Percentiles rank a stretch among this genome's conserved stretches.
phyloP scores from a whole-genome alignment of 805 yeast genomes.

The Candida alai region DNA sequence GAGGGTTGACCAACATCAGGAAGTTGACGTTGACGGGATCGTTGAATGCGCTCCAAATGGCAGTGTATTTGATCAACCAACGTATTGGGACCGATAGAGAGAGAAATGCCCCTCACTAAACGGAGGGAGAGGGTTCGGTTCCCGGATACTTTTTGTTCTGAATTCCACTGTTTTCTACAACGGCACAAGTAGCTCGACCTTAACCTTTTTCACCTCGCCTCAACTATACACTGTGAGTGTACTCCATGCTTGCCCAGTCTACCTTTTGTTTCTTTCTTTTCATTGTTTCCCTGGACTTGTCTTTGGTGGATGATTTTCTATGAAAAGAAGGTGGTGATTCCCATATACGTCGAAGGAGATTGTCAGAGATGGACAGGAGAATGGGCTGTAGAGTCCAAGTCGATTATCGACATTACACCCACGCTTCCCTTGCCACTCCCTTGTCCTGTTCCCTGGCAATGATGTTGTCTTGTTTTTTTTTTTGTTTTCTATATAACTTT shows the following conservation, averaged over 20 bases:
- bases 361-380: no score
- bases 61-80: slow-evolving; percentile 67
- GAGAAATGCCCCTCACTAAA: slow-evolving; percentile 29
- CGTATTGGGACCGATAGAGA: slow-evolving; percentile 65
- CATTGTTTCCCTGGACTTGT: no score
- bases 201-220: no score
- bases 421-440: no score
- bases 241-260: neutral
- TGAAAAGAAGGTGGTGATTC: no score
- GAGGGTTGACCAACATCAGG: slow-evolving; percentile 44
- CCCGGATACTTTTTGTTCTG: no score
- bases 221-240: neutral
- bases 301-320: no score
- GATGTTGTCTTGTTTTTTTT: neutral
- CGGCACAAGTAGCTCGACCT: slow-evolving; percentile 1
- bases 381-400: no score
- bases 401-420: no score
- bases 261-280: neutral
- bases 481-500: slow-evolving; percentile 5
- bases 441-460: no score
- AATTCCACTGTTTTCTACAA: neutral
- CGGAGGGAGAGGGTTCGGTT: no score
- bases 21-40: slow-evolving; percentile 67
- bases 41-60: slow-evolving; percentile 64
- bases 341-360: no score